Base-by-base conservation (phyloP, 257 asterid genomes). In the Petunia axillaris region DNA sequence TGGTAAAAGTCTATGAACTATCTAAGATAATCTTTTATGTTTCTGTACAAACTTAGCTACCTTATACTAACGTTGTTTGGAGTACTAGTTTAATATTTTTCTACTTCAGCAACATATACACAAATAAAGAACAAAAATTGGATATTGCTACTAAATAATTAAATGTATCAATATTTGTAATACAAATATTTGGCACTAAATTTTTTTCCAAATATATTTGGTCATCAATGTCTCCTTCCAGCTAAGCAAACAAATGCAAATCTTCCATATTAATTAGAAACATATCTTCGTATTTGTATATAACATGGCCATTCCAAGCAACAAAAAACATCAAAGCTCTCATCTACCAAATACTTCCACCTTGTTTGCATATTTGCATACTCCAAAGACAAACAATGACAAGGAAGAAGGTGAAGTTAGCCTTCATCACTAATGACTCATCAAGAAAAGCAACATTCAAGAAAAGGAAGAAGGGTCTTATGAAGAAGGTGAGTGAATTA, bases 401-500 rank as follows among this genome's bases (percentile, higher is more conserved):
- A 0, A 83, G 97, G 71, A 90, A 93, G 88, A 93, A 93, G 66
- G 97, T 93, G 88, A 93, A 93, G 85, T 90, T 93, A 1, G 92
- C 97, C 0, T 93, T 87, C 90, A 91, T 92, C 83, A 71, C 87
- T 35, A 91, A 88, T 84, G 96, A 91, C 81, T 89, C 97, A 0
- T 87, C 96, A 4, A 86, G 96, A 13, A 92, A 91, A 67, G 95
- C 97, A 13, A 93, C 97, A 2, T 93, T 83, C 93, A 93, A 91
- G 91, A 91, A 91, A 83, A 81, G 97, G 14, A 93, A 90, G 97
- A 91, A 93, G 54, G 97, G 97, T 6, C 79, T 93, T 44, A 88
- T 91, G 92, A 91, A 93, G 86, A 93, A 91, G 88, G 95, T 90
- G 76, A 86, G 93, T 81, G 97, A 93, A 79, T 85, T 93, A 4